Evolutionary conservation across 192 early-diverging fungal genomes (phyloP).

Genomic region (Podila epigama): DNA sequence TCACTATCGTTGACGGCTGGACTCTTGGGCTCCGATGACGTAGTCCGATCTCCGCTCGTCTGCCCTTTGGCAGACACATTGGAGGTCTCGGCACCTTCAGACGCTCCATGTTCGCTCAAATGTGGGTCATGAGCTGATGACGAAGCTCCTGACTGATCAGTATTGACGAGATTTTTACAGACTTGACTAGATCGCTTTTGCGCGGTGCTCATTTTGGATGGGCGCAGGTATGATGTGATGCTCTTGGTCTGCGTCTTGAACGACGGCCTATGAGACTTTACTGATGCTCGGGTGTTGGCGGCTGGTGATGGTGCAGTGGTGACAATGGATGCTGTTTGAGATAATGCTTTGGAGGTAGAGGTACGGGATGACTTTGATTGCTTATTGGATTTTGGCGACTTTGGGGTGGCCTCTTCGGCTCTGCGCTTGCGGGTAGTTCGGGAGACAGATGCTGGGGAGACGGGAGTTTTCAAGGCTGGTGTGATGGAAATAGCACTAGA

Average conservation of each 20-base stretch:
- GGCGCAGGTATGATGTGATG: constrained; percentile 27
- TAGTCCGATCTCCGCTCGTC: too few relatives aligned
- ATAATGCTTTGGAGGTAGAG: not conserved
- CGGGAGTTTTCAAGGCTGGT: not conserved
- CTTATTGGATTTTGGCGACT: too few relatives aligned
- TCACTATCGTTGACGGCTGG: too few relatives aligned
- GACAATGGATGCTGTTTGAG: constrained; percentile 2
- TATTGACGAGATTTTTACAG: not conserved
- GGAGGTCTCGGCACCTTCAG: too few relatives aligned
- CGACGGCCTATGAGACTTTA: not conserved
- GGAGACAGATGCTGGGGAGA: not conserved
- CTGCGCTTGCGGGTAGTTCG: constrained; percentile 25
- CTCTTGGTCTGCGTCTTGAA: constrained; percentile 12
- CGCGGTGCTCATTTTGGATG: constrained; percentile 43
- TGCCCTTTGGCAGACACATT: too few relatives aligned
- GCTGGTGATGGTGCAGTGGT: not conserved
- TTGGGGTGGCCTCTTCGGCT: not conserved
- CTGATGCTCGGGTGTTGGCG: not conserved
- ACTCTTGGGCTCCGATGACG: too few relatives aligned
- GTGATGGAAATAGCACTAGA: not conserved
- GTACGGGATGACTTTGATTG: not conserved
- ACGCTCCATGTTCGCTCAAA: too few relatives aligned
- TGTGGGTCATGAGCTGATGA: not conserved
- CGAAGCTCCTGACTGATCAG: not conserved
- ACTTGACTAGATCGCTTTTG: constrained; percentile 42